Base-by-base conservation (phyloP, 1,139 yeast species). In the Pichiaceae sp. region DNA sequence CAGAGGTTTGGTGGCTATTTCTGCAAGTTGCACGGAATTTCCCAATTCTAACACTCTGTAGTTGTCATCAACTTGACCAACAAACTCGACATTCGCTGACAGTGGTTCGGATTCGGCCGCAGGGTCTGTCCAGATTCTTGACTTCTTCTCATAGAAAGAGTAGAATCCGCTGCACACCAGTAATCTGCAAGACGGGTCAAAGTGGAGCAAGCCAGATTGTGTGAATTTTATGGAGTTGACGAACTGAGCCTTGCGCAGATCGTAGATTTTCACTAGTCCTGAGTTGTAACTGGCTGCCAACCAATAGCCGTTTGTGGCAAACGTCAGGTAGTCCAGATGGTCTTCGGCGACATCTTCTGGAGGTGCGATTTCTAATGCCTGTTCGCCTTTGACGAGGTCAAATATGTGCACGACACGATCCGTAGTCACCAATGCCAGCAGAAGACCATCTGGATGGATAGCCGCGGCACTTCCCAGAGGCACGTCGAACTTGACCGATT, bases 361-460 rank as follows among this genome's bases (percentile, higher is more conserved):
- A 12, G 35, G 35, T 14, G 12, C 14, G 24, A 34, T 34, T 17
- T 21, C 30, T 28, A 35, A 16, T 12, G 27, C 18, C 21, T 6
- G 8, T 20, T 25, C 25, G 8, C 18, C 17, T 20, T 25, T 12
- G 14, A 6, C 14, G 17, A 35, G 16, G 40, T 71, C 72, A 45
- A 60, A 65, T 5, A 78, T 58, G 4, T 56, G 50, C 5, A 57
- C 50, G 0, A 69, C 71, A 6, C 56, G 47, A 4, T 48, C 41
- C 4, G 60, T 54, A 12, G 41, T 37, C 0, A 77, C 78, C 11
- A 72, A 51, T 0, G 77, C 83, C 5, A 78, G 47, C 17, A 81
- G 56, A 3, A 70, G 68, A 12, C 91, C 91, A 54, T 81, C 91
- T 3, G 74, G 74, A 48, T 81, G 91, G 21, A 80, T 60, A 26